phyloP scores from a whole-genome alignment of 306 rosid genomes.

The Cucumis cinereus region DNA sequence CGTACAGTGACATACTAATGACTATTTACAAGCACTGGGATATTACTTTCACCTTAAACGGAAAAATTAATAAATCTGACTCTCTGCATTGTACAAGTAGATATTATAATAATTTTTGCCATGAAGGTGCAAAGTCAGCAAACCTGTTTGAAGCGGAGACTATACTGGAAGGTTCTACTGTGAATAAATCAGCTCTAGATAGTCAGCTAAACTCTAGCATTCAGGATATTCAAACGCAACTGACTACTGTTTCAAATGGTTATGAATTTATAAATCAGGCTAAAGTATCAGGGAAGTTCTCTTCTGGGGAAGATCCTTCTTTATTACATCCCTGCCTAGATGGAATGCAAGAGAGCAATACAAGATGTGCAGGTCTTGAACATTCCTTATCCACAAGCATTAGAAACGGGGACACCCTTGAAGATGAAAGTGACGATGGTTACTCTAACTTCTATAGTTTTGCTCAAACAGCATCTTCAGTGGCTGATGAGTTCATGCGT shows the following conservation, averaged over 20 bases:
- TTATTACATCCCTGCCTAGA: slow-evolving; percentile 32
- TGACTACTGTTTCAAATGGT: slow-evolving; percentile 20
- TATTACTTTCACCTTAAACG: slow-evolving; percentile 27
- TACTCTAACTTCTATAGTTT: slow-evolving; percentile 63
- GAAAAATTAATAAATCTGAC: slow-evolving; percentile 17
- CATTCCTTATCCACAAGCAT: slow-evolving; percentile 10
- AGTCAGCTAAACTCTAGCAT: slow-evolving; percentile 26
- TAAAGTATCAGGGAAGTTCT: slow-evolving; percentile 19
- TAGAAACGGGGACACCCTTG: slow-evolving; percentile 21
- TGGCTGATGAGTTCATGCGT: slow-evolving; percentile 49
- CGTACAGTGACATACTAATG: slow-evolving; percentile 41
- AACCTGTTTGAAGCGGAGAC: slow-evolving; percentile 25
- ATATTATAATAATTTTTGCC: slow-evolving; percentile 20
- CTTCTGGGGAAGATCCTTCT: slow-evolving; percentile 23
- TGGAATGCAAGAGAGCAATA: slow-evolving; percentile 19
- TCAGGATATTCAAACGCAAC: slow-evolving; percentile 17
- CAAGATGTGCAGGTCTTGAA: slow-evolving; percentile 25
- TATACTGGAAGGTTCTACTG: slow-evolving; percentile 33
- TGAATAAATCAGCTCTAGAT: slow-evolving; percentile 37
- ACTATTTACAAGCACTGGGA: slow-evolving; percentile 64
- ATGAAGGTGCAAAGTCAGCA: slow-evolving; percentile 26
- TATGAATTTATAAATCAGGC: slow-evolving; percentile 31
- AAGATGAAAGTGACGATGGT: slow-evolving; percentile 18
- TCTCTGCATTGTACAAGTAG: slow-evolving; percentile 20
- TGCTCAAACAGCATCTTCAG: slow-evolving; percentile 58